A percentile compares a stretch with the other conserved stretches of the same genome.
These are phyloP conservation scores for Lasiodiplodia gonubiensis DNA, from an alignment of 2,329 filamentous ascomycete genomes.

Conservation along the genomic window DNA sequence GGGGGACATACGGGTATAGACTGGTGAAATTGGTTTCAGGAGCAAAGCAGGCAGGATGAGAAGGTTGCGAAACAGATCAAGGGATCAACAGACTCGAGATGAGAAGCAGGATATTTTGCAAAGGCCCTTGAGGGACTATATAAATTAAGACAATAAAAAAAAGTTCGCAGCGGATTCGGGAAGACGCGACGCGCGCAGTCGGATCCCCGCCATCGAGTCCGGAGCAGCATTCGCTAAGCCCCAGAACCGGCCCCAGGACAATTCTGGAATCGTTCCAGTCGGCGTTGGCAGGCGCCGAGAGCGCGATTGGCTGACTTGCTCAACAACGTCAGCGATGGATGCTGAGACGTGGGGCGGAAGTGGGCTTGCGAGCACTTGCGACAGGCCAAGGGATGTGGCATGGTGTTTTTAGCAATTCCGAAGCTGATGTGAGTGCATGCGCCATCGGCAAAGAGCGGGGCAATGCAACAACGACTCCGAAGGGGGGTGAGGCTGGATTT, in stretches of 20 bases:
- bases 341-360: conserved; percentile 12
- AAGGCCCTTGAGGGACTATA: conserved; percentile 1
- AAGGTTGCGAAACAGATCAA: neutral
- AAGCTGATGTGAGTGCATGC: conserved; percentile 21
- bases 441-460: conserved; percentile 14
- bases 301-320: neutral
- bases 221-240: neutral
- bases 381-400: neutral
- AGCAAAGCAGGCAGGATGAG: neutral
- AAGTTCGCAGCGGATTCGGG: neutral
- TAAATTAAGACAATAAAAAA: conserved; percentile 15
- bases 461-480: conserved; percentile 5
- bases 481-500: neutral
- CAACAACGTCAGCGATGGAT: neutral
- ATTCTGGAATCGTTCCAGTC: conserved; percentile 21
- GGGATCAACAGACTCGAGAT: no score
- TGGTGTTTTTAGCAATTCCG: conserved; percentile 24
- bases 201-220: conserved; percentile 22
- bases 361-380: neutral
- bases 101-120: neutral
- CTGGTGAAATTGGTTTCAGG: neutral
- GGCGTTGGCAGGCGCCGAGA: conserved; percentile 3
- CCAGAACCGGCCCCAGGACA: neutral
- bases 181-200: conserved; percentile 21
- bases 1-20: conserved; percentile 9